Evolutionary conservation across 768 basidiomycete genomes (phyloP).

Genomic region (Leccinum subgranulosum): DNA sequence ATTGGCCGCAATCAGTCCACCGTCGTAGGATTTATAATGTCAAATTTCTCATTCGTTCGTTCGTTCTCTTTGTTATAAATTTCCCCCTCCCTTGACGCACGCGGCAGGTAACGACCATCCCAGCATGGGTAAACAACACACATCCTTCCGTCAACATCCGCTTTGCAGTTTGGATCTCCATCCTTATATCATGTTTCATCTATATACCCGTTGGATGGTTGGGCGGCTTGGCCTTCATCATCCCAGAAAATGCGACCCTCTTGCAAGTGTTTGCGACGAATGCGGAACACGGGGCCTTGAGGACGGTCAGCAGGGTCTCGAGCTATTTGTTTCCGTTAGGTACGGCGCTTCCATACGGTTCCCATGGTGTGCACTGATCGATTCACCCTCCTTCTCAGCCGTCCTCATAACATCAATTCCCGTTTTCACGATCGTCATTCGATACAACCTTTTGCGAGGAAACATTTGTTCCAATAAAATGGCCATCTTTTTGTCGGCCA

Average conservation of each 20-base stretch:
- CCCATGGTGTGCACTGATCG: not conserved
- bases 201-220: constrained; percentile 25
- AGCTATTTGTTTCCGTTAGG: constrained; percentile 23
- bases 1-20: constrained; percentile 19
- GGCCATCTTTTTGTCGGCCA: constrained; percentile 24
- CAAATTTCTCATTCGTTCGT: constrained; percentile 25
- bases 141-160: constrained; percentile 22
- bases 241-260: constrained; percentile 9
- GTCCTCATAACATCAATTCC: constrained; percentile 26
- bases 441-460: constrained; percentile 24
- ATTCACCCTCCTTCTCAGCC: constrained; percentile 3
- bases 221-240: constrained; percentile 15
- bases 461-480: constrained; percentile 22
- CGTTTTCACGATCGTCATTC: constrained; percentile 22
- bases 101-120: constrained; percentile 21
- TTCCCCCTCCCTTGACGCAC: not conserved
- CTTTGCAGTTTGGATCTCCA: constrained; percentile 19
- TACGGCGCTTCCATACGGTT: not conserved
- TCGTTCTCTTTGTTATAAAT: not conserved
- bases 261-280: constrained; percentile 15
- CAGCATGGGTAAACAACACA: constrained; percentile 25
- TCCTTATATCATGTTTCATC: constrained; percentile 23
- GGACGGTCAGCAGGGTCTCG: constrained; percentile 9
- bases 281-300: constrained; percentile 1
- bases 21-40: constrained; percentile 23